Conservation (phyloP, 345 rosid genomes). For the Linum tenue region DNA sequence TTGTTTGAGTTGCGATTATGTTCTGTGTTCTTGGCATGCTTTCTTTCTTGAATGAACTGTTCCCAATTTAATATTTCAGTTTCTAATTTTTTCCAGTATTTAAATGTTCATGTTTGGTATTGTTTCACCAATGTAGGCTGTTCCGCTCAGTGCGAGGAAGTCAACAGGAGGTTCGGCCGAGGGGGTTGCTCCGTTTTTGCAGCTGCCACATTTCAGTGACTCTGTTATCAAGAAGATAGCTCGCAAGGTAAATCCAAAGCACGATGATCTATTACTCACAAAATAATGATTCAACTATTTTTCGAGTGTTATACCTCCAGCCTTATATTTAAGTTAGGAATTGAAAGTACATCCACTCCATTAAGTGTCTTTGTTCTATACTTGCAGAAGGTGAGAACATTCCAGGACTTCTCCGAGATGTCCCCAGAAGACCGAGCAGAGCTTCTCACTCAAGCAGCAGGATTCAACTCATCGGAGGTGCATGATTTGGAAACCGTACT, state of each 20-base stretch:
- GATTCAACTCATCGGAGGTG: constrained; percentile 56
- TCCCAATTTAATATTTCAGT: too few relatives aligned
- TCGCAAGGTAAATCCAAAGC: constrained; percentile 87
- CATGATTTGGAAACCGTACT: constrained; percentile 74
- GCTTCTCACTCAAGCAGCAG: constrained; percentile 65
- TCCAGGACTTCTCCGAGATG: constrained; percentile 79
- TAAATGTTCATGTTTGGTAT: too few relatives aligned
- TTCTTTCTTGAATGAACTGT: too few relatives aligned
- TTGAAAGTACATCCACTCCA: constrained; percentile 1
- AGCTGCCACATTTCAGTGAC: constrained; percentile 88
- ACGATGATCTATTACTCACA: too few relatives aligned
- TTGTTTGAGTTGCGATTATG: constrained; percentile 12
- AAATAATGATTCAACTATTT: background rate
- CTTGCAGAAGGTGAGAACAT: constrained; percentile 82
- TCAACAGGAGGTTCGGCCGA: constrained; percentile 76
- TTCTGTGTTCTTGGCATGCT: constrained; percentile 9
- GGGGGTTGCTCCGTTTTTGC: constrained; percentile 87
- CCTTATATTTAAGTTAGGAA: background rate
- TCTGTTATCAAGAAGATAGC: constrained; percentile 71
- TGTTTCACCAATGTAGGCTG: constrained; percentile 63
- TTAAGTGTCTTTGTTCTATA: background rate
- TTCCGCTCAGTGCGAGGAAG: constrained; percentile 94
- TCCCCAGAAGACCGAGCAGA: constrained; percentile 58
- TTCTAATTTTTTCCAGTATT: too few relatives aligned
- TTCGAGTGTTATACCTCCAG: constrained; percentile 1